A percentile compares a stretch with the other conserved stretches of the same genome.
These are phyloP conservation scores for Trichomonas vaginalis DNA, from an alignment of 208 protist species.

Conservation along the genomic window DNA sequence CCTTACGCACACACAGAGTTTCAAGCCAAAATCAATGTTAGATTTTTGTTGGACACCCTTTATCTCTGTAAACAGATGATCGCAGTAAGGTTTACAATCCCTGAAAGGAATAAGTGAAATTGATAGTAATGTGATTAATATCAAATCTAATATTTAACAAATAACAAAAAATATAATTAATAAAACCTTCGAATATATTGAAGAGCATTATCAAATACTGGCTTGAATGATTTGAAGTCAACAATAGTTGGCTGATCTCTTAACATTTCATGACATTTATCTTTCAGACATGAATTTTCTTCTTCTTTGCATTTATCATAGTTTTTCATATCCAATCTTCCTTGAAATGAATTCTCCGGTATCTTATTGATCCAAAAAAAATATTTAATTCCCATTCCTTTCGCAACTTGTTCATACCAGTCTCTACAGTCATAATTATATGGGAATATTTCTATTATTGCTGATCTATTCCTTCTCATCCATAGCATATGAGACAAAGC, in stretches of 20 bases:
- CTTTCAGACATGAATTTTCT: background rate
- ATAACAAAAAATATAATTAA: too few relatives aligned
- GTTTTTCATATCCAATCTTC: background rate
- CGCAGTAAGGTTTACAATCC: too few relatives aligned
- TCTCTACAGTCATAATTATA: slow-evolving; percentile 2
- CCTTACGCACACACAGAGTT: too few relatives aligned
- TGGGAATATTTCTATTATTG: background rate
- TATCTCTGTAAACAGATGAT: too few relatives aligned
- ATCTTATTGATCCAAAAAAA: background rate
- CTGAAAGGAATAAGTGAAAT: too few relatives aligned
- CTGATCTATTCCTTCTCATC: background rate
- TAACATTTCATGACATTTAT: background rate
- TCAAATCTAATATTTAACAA: too few relatives aligned
- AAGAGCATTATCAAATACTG: background rate
- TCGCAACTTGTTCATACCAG: background rate
- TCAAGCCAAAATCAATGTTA: too few relatives aligned
- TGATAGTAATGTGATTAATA: too few relatives aligned
- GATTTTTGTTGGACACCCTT: too few relatives aligned
- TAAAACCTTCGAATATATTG: background rate
- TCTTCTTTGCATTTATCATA: background rate
- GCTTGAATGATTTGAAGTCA: background rate
- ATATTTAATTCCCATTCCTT: background rate
- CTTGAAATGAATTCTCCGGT: background rate
- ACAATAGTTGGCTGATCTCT: slow-evolving; percentile 8
- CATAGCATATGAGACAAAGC: background rate